Evolutionary conservation across 78 protist species (phyloP).

Genomic region (Pigoraptor vietnamica): DNA sequence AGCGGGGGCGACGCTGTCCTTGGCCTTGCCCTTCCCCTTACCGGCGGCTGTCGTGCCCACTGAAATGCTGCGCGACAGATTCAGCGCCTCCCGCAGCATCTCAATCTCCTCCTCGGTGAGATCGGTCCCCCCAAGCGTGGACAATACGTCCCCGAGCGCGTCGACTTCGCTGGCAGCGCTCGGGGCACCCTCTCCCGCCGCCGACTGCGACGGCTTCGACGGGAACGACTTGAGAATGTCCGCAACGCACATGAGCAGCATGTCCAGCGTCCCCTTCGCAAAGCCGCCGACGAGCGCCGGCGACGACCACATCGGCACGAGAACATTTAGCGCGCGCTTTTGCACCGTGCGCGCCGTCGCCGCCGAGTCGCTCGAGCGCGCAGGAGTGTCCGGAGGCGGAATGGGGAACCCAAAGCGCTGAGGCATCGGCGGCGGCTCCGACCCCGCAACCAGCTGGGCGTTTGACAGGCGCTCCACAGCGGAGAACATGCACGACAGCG

Average conservation of each 20-base stretch:
- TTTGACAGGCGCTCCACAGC: neutral
- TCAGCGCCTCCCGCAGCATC: neutral
- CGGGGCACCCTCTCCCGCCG: neutral
- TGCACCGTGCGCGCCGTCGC: neutral
- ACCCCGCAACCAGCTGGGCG: neutral
- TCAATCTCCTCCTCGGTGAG: neutral
- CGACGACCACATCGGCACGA: neutral
- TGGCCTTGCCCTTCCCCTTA: neutral
- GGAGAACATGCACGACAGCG: neutral
- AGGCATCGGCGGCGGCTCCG: neutral
- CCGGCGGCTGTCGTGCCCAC: no score
- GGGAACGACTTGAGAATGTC: neutral
- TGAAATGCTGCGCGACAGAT: neutral
- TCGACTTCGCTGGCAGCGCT: no score
- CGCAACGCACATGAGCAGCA: neutral
- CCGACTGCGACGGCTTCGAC: neutral
- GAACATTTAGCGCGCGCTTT: neutral
- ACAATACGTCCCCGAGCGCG: no score
- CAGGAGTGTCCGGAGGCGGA: neutral
- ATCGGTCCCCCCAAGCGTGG: neutral
- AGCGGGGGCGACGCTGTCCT: no score
- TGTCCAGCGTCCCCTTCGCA: neutral
- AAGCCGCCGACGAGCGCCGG: neutral
- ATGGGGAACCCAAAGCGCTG: neutral
- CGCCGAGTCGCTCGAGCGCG: neutral